Base-by-base conservation (phyloP, 108 stramenopile genomes). In the Schizochytrium sp. region DNA sequence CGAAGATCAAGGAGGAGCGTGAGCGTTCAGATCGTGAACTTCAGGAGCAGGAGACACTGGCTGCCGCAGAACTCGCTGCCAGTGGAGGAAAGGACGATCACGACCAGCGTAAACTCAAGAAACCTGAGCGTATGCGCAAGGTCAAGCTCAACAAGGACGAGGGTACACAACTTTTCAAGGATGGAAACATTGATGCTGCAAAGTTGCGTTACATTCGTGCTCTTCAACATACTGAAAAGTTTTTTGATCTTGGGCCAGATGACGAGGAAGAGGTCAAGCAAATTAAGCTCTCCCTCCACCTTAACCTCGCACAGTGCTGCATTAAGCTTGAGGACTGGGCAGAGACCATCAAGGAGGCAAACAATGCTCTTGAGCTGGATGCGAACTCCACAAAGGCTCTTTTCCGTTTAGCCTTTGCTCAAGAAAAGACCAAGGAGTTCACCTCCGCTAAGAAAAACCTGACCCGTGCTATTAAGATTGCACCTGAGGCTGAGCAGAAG, bases 121-220 rank as follows among this genome's bases (percentile, higher is more conserved):
- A 88, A 45, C 61, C 72, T 46, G 90, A 91, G 28, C 90, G 88
- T 42, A 50, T 91, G 46, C 69, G 90, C 45, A 46, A 88, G 3
- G 88, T 91, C 19, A 49, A 56, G 45, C 88, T 72, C 12, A 91
- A 91, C 46, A 91, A 91, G 59, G 88, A 72, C 38, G 90, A 91
- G 49, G 90, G 90, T 7, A 91, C 61, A 56, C 87, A 91, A 56
- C 61, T 91, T 7, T 91, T 91, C 55, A 91, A 91, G 40, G 90
- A 72, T 8, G 90, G 90, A 45, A 89, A 89, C 72, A 56, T 56
- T 38, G 3, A 41, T 3, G 87, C 72, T 46, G 90, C 90, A 12
- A 61, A 47, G 40, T 57, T 40, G 13, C 88, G 90, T 13, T 91
- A 89, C 40, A 19, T 88, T 49, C 61, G 69, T 46, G 46, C 90